Base-by-base conservation (phyloP, 2,329 filamentous ascomycete genomes). In the Purpureocillium takamizusanense region DNA sequence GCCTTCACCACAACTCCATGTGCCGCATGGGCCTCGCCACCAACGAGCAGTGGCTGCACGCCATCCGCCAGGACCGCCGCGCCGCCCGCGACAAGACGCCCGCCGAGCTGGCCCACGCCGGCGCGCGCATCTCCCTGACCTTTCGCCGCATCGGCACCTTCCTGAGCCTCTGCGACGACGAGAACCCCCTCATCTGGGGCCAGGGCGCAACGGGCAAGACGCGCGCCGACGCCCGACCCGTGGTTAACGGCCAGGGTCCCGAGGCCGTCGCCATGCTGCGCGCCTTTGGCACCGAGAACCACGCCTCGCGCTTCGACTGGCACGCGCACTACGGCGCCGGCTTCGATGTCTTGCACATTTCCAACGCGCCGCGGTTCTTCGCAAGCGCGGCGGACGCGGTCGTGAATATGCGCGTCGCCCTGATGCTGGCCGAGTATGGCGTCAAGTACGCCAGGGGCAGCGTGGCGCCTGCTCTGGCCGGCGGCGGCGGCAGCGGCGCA, bases 61-160 rank as follows among this genome's bases (percentile, higher is more conserved):
- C 81, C n/a, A 95, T 98, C 55, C 81, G 83, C 36, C 78, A 84
- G 32, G 92, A 98, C 61, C 94, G 89, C 56, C 78, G 92, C 18
- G 65, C 74, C 1, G 61, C 67, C 1, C 62, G 67, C 2, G 83
- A 89, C 46, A 89, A 90, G 58, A 70, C 74, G 0, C 48, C 66
- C 0, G 74, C 75, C 6, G 90, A 97, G 56, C 72, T 79, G 31
- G 83, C 84, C 0, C 87, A 76, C 51, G 67, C 66, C 6, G 84
- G 88, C 7, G 78, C 81, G 34, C 83, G 92, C 34, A 95, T 98
- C 55, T 94, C 86, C 35, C 70, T 98, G 28, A 98, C 92, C 1
- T 97, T 98, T 57, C 75, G 92, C 33, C 72, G 78, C 17, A 95
- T 98, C 46, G 87, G 80, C 2, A 98, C 92, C 0, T 97, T 87